A percentile compares a stretch with the other conserved stretches of the same genome.
Conservation (phyloP, 192 early-diverging fungal species). For the Lunasporangiospora selenospora region DNA sequence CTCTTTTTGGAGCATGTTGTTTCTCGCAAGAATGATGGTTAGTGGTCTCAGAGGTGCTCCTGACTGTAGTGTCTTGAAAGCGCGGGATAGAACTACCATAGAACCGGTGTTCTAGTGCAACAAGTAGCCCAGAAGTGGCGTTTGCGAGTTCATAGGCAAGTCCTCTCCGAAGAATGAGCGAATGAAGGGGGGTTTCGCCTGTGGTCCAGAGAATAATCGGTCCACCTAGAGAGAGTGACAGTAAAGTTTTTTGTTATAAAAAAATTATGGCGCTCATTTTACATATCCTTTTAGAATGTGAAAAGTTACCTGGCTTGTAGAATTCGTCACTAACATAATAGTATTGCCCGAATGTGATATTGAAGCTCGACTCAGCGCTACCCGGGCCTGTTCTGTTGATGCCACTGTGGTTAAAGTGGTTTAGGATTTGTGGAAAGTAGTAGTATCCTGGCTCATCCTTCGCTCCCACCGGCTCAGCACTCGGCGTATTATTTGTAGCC, state of each 20-base stretch:
- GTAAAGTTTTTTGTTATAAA: background rate
- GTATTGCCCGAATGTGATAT: conserved; percentile 20
- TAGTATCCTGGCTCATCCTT: conserved; percentile 15
- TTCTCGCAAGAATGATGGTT: too few relatives aligned
- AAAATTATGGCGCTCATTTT: background rate
- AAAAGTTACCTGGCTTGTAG: conserved; percentile 40
- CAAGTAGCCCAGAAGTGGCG: conserved; percentile 61
- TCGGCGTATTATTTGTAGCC: too few relatives aligned
- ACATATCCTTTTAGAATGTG: background rate
- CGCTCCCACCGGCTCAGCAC: too few relatives aligned
- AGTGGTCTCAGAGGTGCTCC: too few relatives aligned
- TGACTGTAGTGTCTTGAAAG: conserved; percentile 13
- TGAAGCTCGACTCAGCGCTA: background rate
- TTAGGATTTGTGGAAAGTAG: conserved; percentile 17
- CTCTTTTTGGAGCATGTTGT: too few relatives aligned
- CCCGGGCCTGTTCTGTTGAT: too few relatives aligned
- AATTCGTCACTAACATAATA: conserved; percentile 32
- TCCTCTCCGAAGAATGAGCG: conserved; percentile 23
- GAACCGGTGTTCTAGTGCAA: conserved; percentile 72
- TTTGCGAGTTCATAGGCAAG: conserved; percentile 57
- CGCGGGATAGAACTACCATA: conserved; percentile 65
- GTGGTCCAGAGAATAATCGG: conserved; percentile 37
- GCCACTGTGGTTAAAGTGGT: conserved; percentile 31
- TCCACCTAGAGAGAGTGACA: conserved; percentile 16
- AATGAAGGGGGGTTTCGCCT: conserved; percentile 32